Base-by-base conservation (phyloP, 1,284 basidiomycete genomes). In the Chiua sp. region DNA sequence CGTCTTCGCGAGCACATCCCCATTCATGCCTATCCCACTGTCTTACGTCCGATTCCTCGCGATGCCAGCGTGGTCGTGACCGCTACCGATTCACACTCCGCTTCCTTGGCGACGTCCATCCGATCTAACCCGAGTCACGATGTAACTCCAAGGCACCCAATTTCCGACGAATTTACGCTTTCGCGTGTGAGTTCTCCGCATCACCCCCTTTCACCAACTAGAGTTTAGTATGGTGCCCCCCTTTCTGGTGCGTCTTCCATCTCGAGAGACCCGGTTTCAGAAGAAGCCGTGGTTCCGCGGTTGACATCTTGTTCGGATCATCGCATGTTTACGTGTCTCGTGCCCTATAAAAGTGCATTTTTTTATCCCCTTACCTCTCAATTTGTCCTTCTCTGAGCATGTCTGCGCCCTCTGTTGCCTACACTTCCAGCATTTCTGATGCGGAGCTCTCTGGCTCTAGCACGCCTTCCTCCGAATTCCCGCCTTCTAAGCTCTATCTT, bases 351-450 rank as follows among this genome's bases (percentile, higher is more conserved):
- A 72, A 59, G 57, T 44, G 49, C 46, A 4, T 57, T 63, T 63
- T 98, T 70, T 55, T 23, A 44, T 55, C 1, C 53, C 32, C 26
- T 53, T 35, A 42, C 22, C 18, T 8, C 6, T 20, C 39, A 23
- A 32, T 28, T 20, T 1, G 18, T 28, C 12, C 16, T 10, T 56
- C 30, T 57, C 56, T 52, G 44, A 57, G 11, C 50, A 75, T 75
- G 71, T 59, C 59, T 47, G 22, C 42, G 7, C 35, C 51, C 26
- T 65, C 68, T 4, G 33, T 60, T 32, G 55, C 63, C 13, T 48
- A 37, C 26, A 50, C 56, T 15, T 68, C 66, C 39, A 62, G 61
- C 47, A 54, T 44, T 11, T 69, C 72, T 28, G 60, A 56, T 33
- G 68, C 64, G 28, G 47, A 33, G 28, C 49, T 42, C 20, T 72